Base-by-base conservation (phyloP, 2,329 filamentous ascomycete genomes). In the Exophiala spinifera region DNA sequence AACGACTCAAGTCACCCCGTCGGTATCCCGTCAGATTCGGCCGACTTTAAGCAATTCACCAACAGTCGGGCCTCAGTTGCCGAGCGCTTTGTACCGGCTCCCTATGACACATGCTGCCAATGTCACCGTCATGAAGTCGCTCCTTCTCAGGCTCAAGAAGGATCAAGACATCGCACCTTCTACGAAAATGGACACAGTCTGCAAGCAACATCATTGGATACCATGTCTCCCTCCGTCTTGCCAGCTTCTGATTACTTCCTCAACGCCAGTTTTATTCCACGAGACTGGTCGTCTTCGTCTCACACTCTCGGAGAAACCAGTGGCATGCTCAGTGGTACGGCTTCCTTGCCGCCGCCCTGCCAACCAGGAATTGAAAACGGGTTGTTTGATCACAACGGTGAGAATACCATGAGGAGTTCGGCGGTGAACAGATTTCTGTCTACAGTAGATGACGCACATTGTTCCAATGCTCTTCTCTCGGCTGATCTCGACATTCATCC, bases 41-140 rank as follows among this genome's bases (percentile, higher is more conserved):
- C 40, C 17, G 15, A 19, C 19, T 36, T 23, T 42, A 45, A 50
- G 13, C 36, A 28, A 40, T 57, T 60, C 57, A 57, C 55, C 51
- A 19, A 19, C 13, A 39, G 36, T n/a, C 36, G 14, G 8, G 17
- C 31, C n/a, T 17, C 31, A 17, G 21, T 28, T 21, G 55, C 37
- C 53, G 49, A 55, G 19, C 51, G 28, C 43, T 47, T 40, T 31
- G 37, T 44, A 50, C 17, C 46, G 13, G 28, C 47, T 36, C 25
- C 48, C 43, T 60, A 49, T 60, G 57, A 57, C 57, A 49, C 55
- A 51, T 19, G 13, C 19, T 19, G 21, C 36, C 14, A n/a, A 36
- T 57, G 55, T 60, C 51, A 60, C 57, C 8, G 33, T 3, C 14
- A 31, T 49, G 43, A 25, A 46, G 17, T 33, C 11, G 28, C 14